phyloP scores from a whole-genome alignment of 306 rosid species.

The Purshia tridentata region DNA sequence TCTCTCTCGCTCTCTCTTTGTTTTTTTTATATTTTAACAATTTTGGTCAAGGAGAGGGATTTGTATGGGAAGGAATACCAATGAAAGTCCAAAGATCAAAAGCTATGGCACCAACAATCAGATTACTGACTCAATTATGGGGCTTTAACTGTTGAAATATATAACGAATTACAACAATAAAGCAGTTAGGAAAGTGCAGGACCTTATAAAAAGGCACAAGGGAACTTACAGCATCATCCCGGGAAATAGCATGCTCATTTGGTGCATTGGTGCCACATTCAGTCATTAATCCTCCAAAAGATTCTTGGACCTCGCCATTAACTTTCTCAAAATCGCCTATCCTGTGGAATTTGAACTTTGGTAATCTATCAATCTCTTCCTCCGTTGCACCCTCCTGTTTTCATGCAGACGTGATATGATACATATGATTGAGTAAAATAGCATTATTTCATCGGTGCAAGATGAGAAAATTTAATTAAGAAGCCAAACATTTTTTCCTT shows the following conservation, averaged over 20 bases:
- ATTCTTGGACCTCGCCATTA: constrained; percentile 51
- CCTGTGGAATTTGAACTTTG: constrained; percentile 58
- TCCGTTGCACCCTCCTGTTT: constrained; percentile 86
- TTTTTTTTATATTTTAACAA: too few species aligned
- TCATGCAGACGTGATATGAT: constrained; percentile 28
- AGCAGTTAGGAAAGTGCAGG: not conserved
- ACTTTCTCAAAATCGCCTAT: constrained; percentile 44
- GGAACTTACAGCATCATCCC: constrained; percentile 77
- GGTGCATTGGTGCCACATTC: constrained; percentile 48
- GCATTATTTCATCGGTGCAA: not conserved
- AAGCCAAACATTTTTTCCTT: constrained; percentile 1
- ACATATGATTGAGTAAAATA: not conserved
- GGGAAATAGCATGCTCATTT: constrained; percentile 45
- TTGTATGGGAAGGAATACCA: not conserved
- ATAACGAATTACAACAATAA: not conserved
- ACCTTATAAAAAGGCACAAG: not conserved
- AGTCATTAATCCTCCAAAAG: constrained; percentile 56
- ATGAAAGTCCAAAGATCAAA: not conserved
- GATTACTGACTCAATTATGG: not conserved
- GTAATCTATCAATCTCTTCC: constrained; percentile 76
- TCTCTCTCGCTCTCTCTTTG: not conserved
- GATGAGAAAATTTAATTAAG: not conserved
- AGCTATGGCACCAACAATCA: constrained; percentile 3
- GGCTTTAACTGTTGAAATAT: not conserved
- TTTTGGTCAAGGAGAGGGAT: too few species aligned